Evolutionary conservation across 371 early-diverging fungal genomes (phyloP).

Genomic region (Mucor saturninus): DNA sequence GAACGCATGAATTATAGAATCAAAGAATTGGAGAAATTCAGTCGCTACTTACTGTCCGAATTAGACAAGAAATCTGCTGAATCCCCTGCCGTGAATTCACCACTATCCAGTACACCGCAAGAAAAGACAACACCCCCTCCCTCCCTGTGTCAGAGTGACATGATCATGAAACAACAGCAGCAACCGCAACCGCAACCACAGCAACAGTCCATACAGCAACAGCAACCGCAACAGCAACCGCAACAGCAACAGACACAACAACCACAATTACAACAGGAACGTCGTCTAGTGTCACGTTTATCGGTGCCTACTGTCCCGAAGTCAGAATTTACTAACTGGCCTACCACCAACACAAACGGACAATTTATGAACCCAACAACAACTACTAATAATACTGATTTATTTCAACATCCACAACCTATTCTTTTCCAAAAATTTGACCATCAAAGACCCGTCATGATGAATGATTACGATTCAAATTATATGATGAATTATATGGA

Average conservation of each 20-base stretch:
- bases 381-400: background rate
- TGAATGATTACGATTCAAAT: conserved; percentile 1
- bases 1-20: conserved; percentile 40
- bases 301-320: conserved; percentile 24
- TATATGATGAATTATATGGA: conserved; percentile 7
- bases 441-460: background rate
- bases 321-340: conserved; percentile 10
- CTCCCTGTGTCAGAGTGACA: background rate
- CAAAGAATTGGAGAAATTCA: conserved; percentile 37
- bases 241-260: no score
- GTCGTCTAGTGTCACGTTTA: conserved; percentile 17
- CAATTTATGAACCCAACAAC: background rate
- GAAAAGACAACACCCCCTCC: background rate
- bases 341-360: background rate
- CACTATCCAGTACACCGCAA: background rate
- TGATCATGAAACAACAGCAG: background rate
- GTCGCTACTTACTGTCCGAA: conserved; percentile 35
- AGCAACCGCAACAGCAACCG: no score
- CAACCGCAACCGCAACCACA: background rate
- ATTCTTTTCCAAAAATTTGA: conserved; percentile 9
- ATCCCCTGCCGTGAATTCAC: conserved; percentile 1
- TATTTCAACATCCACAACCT: conserved; percentile 3
- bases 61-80: conserved; percentile 13
- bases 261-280: no score
- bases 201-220: no score